Evolutionary conservation across 306 rosid genomes (phyloP).

Genomic region (Prunus mume): DNA sequence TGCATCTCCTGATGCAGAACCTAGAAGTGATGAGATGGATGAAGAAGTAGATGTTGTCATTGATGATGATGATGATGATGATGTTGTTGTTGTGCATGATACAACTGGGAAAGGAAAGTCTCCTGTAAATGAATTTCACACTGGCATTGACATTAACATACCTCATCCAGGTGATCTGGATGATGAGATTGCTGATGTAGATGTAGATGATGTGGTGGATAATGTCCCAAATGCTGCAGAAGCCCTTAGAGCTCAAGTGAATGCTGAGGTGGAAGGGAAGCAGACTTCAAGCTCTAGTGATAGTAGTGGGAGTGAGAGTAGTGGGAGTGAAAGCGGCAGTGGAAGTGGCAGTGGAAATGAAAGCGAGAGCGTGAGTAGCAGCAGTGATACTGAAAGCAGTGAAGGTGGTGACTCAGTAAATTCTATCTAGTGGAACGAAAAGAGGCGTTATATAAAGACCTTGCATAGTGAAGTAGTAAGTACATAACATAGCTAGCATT

Average conservation of each 20-base stretch:
- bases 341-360: neutral
- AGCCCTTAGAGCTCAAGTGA: constrained; percentile 18
- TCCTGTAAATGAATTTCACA: neutral
- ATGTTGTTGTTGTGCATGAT: neutral
- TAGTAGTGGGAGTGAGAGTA: constrained; percentile 6
- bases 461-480: neutral
- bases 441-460: neutral
- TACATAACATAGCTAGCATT: neutral
- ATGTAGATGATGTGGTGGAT: constrained; percentile 7
- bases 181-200: constrained; percentile 11
- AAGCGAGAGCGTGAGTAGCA: neutral
- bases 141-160: neutral
- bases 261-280: constrained; percentile 2
- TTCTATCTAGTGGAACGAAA: neutral
- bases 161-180: neutral
- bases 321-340: neutral
- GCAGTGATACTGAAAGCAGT: constrained; percentile 3
- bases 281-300: neutral
- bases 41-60: neutral
- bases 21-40: neutral
- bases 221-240: constrained; percentile 10
- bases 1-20: constrained; percentile 4
- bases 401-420: neutral
- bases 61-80: constrained; percentile 9
- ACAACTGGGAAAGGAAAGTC: neutral